Evolutionary conservation across 2,329 filamentous ascomycete genomes (phyloP).

Genomic region (Phialophora chinensis): DNA sequence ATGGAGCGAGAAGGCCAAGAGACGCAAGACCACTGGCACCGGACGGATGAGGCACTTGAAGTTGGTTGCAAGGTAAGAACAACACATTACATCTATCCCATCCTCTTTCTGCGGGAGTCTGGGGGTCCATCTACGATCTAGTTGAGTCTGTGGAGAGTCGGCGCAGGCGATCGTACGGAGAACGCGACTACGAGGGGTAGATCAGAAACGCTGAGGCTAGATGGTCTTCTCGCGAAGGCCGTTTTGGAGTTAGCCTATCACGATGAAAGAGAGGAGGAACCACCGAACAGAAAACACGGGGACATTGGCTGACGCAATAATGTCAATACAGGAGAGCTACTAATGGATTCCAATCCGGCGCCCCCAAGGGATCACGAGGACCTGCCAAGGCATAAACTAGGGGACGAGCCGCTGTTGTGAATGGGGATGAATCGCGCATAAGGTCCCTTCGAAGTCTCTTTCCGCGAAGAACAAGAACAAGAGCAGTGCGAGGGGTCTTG

Average conservation of each 20-base stretch:
- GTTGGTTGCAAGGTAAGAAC: conserved; percentile 71
- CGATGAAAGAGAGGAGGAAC: not conserved
- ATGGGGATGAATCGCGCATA: not conserved
- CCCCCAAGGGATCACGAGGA: conserved; percentile 80
- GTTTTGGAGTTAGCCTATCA: not conserved
- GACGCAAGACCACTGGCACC: conserved; percentile 98
- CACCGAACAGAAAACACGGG: not conserved
- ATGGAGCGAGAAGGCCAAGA: conserved; percentile 99
- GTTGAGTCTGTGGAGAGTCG: not conserved
- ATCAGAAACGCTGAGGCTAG: not conserved
- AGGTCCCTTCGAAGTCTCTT: not conserved
- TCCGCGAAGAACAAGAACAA: not conserved
- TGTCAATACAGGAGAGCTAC: conserved; percentile 71
- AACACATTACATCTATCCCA: not conserved
- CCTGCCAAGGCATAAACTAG: conserved; percentile 54
- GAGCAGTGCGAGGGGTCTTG: not conserved
- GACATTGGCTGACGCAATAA: not conserved
- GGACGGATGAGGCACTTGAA: conserved; percentile 96
- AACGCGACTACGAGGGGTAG: not conserved
- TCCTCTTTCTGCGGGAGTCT: not conserved
- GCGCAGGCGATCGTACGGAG: not conserved
- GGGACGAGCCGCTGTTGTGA: conserved; percentile 9
- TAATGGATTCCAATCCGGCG: conserved; percentile 95
- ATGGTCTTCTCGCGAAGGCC: not conserved
- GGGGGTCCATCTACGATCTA: not conserved